phyloP scores from a whole-genome alignment of 176 grass and related monocot species.

The Guadua angustifolia region DNA sequence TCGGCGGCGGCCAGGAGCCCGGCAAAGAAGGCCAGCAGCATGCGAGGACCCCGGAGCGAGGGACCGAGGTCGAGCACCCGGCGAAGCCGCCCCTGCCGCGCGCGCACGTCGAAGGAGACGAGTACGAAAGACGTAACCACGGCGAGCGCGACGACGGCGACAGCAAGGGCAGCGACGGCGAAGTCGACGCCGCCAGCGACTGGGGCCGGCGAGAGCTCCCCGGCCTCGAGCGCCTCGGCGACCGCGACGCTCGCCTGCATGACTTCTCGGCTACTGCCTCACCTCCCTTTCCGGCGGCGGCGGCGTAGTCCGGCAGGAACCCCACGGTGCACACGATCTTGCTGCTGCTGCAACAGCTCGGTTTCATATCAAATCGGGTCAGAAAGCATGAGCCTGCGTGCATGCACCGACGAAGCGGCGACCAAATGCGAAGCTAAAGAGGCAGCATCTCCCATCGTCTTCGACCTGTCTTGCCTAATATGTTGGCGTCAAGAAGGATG shows the following conservation, averaged over 20 bases:
- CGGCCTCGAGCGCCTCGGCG: conserved; percentile 13
- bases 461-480: background rate
- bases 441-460: background rate
- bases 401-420: background rate
- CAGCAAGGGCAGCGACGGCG: background rate
- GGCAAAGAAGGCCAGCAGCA: conserved; percentile 51
- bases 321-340: background rate
- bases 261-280: background rate
- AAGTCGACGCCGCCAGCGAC: background rate
- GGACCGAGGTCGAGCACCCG: conserved; percentile 44
- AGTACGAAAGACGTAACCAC: conserved; percentile 31
- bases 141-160: conserved; percentile 28
- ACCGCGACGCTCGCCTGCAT: conserved; percentile 43
- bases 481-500: background rate
- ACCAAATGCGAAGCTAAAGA: background rate
- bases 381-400: background rate
- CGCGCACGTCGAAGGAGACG: conserved; percentile 28
- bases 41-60: conserved; percentile 23
- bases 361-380: conserved; percentile 27
- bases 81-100: conserved; percentile 13
- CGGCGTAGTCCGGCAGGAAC: background rate
- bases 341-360: conserved; percentile 11
- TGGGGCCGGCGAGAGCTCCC: background rate
- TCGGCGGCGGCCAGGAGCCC: conserved; percentile 36
- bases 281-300: background rate